Evolutionary conservation across 2,329 filamentous ascomycete genomes (phyloP).

Genomic region (Davidsoniella virescens): DNA sequence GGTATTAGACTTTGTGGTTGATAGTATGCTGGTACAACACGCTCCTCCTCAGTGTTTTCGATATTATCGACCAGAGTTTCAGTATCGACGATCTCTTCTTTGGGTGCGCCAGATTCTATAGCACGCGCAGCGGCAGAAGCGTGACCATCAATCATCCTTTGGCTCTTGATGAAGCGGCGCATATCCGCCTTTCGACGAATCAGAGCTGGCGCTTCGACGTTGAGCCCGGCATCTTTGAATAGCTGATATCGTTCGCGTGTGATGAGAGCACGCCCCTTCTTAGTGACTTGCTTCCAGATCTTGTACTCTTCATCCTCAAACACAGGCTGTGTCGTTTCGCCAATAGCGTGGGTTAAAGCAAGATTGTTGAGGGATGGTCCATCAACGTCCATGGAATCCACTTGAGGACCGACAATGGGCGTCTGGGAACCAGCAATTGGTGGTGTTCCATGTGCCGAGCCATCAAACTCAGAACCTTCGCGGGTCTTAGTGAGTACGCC

Average conservation of each 20-base stretch:
- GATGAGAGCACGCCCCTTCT: constrained; percentile 77
- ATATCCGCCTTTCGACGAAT: constrained; percentile 75
- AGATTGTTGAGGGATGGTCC: constrained; percentile 53
- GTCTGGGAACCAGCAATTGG: constrained; percentile 60
- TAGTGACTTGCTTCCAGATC: constrained; percentile 97
- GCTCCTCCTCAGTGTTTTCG: constrained; percentile 62
- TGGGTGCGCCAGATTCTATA: background rate
- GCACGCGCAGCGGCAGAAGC: constrained; percentile 18
- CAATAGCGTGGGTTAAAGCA: constrained; percentile 45
- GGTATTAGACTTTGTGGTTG: constrained; percentile 74
- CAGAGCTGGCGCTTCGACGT: constrained; percentile 73
- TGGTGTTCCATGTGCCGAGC: constrained; percentile 60
- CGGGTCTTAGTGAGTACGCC: constrained; percentile 42
- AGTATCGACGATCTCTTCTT: constrained; percentile 9
- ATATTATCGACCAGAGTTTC: constrained; percentile 81
- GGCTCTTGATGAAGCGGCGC: constrained; percentile 52
- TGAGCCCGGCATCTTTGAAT: constrained; percentile 72
- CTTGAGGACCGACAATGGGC: constrained; percentile 60
- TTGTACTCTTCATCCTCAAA: constrained; percentile 92
- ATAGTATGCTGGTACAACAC: constrained; percentile 85
- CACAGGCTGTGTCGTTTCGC: constrained; percentile 53
- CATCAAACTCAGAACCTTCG: constrained; percentile 72
- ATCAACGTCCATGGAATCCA: constrained; percentile 78
- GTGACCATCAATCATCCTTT: constrained; percentile 21
- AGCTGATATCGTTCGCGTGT: constrained; percentile 75